Evolutionary conservation across 305 asterid genomes (phyloP).

Genomic region (Plantago coronopus): DNA sequence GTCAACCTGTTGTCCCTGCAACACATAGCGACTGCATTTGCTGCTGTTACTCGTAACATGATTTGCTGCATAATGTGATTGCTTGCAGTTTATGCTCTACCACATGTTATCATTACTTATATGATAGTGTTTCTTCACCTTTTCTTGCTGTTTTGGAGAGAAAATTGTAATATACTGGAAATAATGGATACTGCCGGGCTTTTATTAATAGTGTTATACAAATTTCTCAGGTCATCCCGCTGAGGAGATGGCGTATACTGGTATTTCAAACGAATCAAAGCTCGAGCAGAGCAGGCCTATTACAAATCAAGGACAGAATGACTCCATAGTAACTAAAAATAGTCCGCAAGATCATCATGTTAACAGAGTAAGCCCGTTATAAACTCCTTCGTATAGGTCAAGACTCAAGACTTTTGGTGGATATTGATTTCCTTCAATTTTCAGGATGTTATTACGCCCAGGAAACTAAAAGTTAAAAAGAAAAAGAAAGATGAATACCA

Average conservation of each 20-base stretch:
- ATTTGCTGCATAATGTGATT: neutral
- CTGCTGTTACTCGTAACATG: slow-evolving; percentile 1
- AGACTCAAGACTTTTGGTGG: slow-evolving; percentile 24
- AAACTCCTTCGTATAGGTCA: slow-evolving; percentile 15
- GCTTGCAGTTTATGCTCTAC: slow-evolving; percentile 7
- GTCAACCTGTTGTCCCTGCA: neutral
- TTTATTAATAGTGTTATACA: slow-evolving; percentile 55
- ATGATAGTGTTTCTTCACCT: too few species aligned
- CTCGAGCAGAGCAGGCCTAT: slow-evolving; percentile 42
- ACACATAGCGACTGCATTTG: neutral
- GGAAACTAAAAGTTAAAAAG: slow-evolving; percentile 73
- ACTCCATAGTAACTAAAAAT: slow-evolving; percentile 35
- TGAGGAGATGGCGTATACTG: slow-evolving; percentile 47
- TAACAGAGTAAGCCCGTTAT: slow-evolving; percentile 44
- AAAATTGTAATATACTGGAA: slow-evolving; percentile 20
- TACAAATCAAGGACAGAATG: slow-evolving; percentile 33
- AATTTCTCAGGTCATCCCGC: slow-evolving; percentile 81
- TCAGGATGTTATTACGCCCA: slow-evolving; percentile 72
- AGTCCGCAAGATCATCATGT: slow-evolving; percentile 44
- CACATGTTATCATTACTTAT: neutral
- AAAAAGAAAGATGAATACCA: slow-evolving; percentile 49
- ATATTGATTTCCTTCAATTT: slow-evolving; percentile 25
- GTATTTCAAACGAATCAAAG: slow-evolving; percentile 45
- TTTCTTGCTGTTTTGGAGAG: slow-evolving; percentile 1
- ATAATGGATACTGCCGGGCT: slow-evolving; percentile 38